phyloP scores from a whole-genome alignment of 169 alveolate species.

The Eimeria brunetti region DNA sequence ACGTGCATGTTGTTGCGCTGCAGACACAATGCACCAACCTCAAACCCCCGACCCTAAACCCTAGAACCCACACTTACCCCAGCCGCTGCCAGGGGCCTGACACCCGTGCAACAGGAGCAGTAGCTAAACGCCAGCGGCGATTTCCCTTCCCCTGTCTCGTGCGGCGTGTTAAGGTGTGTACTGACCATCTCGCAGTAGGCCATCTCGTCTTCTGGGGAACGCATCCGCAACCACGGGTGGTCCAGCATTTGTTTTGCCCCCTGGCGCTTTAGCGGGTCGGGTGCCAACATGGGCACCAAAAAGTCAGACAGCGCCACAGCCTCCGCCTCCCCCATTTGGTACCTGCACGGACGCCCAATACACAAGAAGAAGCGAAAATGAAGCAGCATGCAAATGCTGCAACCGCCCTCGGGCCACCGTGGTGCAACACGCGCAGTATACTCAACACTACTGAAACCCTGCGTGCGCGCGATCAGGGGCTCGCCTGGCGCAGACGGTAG shows the following conservation, averaged over 20 bases:
- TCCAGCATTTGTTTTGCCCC: constrained; percentile 93
- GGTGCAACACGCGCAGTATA: not conserved
- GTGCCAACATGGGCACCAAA: constrained; percentile 83
- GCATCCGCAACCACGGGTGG: constrained; percentile 94
- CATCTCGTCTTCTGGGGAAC: constrained; percentile 73
- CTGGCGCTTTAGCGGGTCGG: constrained; percentile 94
- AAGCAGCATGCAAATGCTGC: not conserved
- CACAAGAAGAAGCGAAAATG: not conserved
- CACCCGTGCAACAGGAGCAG: not conserved
- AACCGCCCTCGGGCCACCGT: not conserved
- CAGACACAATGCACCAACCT: not conserved
- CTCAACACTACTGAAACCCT: not conserved
- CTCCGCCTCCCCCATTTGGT: constrained; percentile 69
- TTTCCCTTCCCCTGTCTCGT: not conserved
- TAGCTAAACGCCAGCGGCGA: not conserved
- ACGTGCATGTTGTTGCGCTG: constrained; percentile 79
- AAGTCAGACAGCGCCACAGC: constrained; percentile 80
- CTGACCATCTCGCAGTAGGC: constrained; percentile 78
- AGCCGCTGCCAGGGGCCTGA: too few species aligned
- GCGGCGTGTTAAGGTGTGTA: not conserved
- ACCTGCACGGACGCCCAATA: constrained; percentile 26
- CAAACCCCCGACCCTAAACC: not conserved
- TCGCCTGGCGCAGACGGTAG: not conserved
- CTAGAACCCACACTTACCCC: not conserved
- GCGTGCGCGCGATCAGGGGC: not conserved